These are phyloP conservation scores for Gleditsia sinensis DNA, from an alignment of 306 rosid genomes.

Conservation along the genomic window DNA sequence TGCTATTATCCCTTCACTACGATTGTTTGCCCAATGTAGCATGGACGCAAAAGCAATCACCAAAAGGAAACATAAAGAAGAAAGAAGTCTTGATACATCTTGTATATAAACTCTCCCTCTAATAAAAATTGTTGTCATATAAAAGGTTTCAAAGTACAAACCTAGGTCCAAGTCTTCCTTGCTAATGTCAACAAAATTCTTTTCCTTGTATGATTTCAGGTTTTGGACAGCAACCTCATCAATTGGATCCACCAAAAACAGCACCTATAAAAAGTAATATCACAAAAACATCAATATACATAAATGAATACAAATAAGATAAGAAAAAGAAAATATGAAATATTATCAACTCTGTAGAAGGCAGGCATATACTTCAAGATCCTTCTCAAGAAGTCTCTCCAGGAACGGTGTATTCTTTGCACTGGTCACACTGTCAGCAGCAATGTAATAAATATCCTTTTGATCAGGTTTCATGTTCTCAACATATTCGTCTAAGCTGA, in stretches of 20 bases:
- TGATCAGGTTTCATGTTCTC: slow-evolving; percentile 96
- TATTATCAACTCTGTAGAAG: neutral
- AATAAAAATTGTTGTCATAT: neutral
- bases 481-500: slow-evolving; percentile 95
- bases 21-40: slow-evolving; percentile 6
- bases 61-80: slow-evolving; percentile 10
- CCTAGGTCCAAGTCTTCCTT: slow-evolving; percentile 97
- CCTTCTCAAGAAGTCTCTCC: slow-evolving; percentile 81
- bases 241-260: slow-evolving; percentile 92
- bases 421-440: slow-evolving; percentile 89
- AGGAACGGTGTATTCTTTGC: slow-evolving; percentile 94
- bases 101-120: neutral
- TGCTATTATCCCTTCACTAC: neutral
- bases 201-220: slow-evolving; percentile 88
- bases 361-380: slow-evolving; percentile 65
- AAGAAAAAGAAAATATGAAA: neutral
- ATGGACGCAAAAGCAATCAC: neutral
- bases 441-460: slow-evolving; percentile 90
- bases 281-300: slow-evolving; percentile 18
- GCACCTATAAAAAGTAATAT: slow-evolving; percentile 57
- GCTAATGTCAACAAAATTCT: slow-evolving; percentile 92
- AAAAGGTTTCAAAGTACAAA: slow-evolving; percentile 26
- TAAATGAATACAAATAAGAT: neutral
- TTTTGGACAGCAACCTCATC: slow-evolving; percentile 96
- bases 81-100: slow-evolving; percentile 8